These are phyloP conservation scores for Cercospora canescens DNA, from an alignment of 2,329 filamentous ascomycete genomes.

Conservation along the genomic window DNA sequence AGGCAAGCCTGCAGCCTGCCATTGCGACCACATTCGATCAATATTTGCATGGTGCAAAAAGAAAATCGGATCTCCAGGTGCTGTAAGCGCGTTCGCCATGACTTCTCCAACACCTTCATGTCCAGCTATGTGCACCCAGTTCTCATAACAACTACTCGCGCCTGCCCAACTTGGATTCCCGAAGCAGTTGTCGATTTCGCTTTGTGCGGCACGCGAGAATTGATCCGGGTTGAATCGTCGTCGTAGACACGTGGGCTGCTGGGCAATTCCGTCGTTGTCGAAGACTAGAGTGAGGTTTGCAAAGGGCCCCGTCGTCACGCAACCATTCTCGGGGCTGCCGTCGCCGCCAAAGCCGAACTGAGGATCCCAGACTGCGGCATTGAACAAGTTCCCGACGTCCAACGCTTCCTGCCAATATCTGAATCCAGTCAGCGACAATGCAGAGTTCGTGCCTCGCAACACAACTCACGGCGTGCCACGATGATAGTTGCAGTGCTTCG, in stretches of 20 bases:
- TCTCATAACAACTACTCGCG: slow-evolving; percentile 22
- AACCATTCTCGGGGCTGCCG: slow-evolving; percentile 9
- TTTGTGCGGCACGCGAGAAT: slow-evolving; percentile 17
- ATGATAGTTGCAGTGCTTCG: slow-evolving; percentile 21
- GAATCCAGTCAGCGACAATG: background rate
- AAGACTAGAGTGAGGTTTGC: slow-evolving; percentile 18
- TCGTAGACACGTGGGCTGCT: slow-evolving; percentile 14
- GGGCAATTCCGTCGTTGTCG: slow-evolving; percentile 9
- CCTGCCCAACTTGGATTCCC: slow-evolving; percentile 14
- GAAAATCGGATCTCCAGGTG: slow-evolving; percentile 26
- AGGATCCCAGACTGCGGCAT: slow-evolving; percentile 21
- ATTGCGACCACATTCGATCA: slow-evolving; percentile 24
- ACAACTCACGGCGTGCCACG: slow-evolving; percentile 20
- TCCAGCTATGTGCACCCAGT: slow-evolving; percentile 22
- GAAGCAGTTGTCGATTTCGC: slow-evolving; percentile 20
- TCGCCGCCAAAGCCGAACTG: slow-evolving; percentile 21
- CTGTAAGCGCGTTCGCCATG: slow-evolving; percentile 25
- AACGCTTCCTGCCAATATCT: slow-evolving; percentile 24
- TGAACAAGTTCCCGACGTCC: slow-evolving; percentile 19
- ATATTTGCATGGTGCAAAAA: slow-evolving; percentile 28
- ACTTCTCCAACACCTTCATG: slow-evolving; percentile 23
- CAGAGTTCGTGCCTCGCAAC: background rate
- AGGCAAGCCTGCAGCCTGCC: slow-evolving; percentile 17
- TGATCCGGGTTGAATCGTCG: slow-evolving; percentile 14
- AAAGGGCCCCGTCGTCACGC: slow-evolving; percentile 23